A percentile compares a stretch with the other conserved stretches of the same genome.
phyloP scores from a whole-genome alignment of 192 early-diverging fungal genomes.

The Rhizoclosmatium sp. region DNA sequence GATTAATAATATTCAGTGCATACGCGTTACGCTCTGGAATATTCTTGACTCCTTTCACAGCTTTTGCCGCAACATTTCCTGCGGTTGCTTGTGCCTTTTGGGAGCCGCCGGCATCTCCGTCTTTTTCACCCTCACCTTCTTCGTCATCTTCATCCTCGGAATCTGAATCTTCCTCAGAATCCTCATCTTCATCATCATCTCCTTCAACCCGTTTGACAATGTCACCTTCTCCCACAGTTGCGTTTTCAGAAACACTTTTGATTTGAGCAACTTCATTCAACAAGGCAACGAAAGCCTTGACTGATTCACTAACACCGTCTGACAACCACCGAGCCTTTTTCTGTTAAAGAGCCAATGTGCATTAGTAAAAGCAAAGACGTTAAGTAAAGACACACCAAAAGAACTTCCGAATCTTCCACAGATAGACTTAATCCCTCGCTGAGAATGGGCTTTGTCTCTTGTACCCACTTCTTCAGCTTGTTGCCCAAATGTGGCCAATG shows the following conservation, averaged over 20 bases:
- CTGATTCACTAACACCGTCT: neutral
- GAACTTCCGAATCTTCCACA: neutral
- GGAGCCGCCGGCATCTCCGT: neutral
- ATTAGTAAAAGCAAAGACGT: neutral
- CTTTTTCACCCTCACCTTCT: neutral
- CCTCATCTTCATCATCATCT: neutral
- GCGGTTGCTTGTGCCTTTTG: conserved; percentile 17
- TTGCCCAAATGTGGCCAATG: conserved; percentile 13
- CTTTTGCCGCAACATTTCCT: neutral
- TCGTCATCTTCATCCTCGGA: conserved; percentile 11
- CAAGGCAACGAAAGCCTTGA: neutral
- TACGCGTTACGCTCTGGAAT: conserved; percentile 57
- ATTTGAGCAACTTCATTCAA: neutral
- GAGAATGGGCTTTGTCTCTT: neutral
- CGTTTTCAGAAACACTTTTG: neutral
- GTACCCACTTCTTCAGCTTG: neutral
- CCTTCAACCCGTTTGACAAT: neutral
- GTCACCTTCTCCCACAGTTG: neutral
- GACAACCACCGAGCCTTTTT: neutral
- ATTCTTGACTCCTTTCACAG: conserved; percentile 3
- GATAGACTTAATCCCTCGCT: neutral
- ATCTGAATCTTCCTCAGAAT: conserved; percentile 14
- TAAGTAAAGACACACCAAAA: neutral
- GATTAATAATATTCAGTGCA: conserved; percentile 68
- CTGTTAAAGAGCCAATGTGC: neutral